Evolutionary conservation across 176 grass and related monocot species (phyloP).

Genomic region (Typha latifolia): DNA sequence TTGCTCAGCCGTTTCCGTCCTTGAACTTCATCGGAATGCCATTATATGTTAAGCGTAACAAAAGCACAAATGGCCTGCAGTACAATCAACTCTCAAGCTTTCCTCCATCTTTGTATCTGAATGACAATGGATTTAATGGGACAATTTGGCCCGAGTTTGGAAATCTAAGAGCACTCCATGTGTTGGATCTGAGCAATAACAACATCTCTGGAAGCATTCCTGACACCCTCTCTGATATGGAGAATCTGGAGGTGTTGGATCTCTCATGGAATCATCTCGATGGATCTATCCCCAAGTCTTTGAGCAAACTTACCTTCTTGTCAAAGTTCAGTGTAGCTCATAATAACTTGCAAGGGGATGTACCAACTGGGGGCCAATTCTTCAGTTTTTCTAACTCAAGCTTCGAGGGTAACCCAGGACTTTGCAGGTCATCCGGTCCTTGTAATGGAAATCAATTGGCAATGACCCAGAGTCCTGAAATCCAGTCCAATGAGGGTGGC

Average conservation of each 20-base stretch:
- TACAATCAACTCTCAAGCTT: slow-evolving; percentile 96
- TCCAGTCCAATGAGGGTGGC: slow-evolving; percentile 7
- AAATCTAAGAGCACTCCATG: slow-evolving; percentile 70
- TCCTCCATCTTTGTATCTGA: slow-evolving; percentile 67
- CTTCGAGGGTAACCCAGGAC: slow-evolving; percentile 75
- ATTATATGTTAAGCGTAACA: slow-evolving; percentile 83
- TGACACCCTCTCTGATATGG: slow-evolving; percentile 57
- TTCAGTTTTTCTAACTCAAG: slow-evolving; percentile 88
- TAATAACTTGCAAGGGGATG: slow-evolving; percentile 58
- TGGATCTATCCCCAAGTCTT: slow-evolving; percentile 60
- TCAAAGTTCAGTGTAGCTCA: slow-evolving; percentile 92
- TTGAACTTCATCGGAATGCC: slow-evolving; percentile 51
- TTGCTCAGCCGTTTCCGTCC: slow-evolving; percentile 16
- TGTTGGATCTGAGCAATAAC: slow-evolving; percentile 89
- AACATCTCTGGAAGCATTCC: slow-evolving; percentile 63
- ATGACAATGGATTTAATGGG: slow-evolving; percentile 66
- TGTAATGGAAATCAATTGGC: slow-evolving; percentile 39
- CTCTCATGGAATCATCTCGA: slow-evolving; percentile 79
- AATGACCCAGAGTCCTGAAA: slow-evolving; percentile 9
- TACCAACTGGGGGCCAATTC: slow-evolving; percentile 71
- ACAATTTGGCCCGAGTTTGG: slow-evolving; percentile 80
- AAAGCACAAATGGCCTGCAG: slow-evolving; percentile 56
- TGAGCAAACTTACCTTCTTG: slow-evolving; percentile 76
- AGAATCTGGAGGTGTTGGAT: slow-evolving; percentile 87
- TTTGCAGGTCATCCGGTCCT: slow-evolving; percentile 40